A percentile compares a stretch with the other conserved stretches of the same genome.
These are phyloP conservation scores for Glebionis coronaria DNA, from an alignment of 129 eudicot species.

Conservation along the genomic window DNA sequence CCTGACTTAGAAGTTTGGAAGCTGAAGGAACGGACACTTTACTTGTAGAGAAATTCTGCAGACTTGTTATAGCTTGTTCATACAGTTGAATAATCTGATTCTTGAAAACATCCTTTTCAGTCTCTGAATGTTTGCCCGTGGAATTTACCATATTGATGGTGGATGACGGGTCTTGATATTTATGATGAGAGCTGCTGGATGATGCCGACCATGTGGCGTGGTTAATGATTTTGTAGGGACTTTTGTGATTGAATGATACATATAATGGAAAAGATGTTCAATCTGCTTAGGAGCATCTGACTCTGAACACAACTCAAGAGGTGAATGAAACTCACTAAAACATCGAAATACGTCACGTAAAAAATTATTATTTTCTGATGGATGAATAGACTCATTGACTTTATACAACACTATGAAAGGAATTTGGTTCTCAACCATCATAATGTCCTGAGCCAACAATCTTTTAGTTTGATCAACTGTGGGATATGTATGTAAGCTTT, in stretches of 20 bases:
- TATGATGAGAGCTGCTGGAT: no score
- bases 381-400: no score
- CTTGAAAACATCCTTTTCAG: not conserved
- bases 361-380: not conserved
- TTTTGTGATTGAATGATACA: slow-evolving; percentile 7
- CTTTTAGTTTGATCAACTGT: no score
- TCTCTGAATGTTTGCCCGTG: not conserved
- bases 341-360: not conserved
- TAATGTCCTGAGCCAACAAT: no score
- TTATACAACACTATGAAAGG: no score
- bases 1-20: slow-evolving; percentile 10
- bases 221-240: not conserved
- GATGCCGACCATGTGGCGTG: not conserved
- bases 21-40: slow-evolving; percentile 35
- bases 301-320: slow-evolving; percentile 2
- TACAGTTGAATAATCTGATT: not conserved
- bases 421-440: no score
- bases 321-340: slow-evolving; percentile 7
- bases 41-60: not conserved
- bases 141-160: no score
- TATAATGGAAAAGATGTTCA: slow-evolving; percentile 6
- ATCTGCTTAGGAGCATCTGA: not conserved
- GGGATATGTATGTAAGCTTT: no score
- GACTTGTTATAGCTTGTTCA: not conserved
- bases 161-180: no score